A percentile compares a stretch with the other conserved stretches of the same genome.
phyloP scores from a whole-genome alignment of 352 stramenopile species.

The Phytophthora nicotianae region DNA sequence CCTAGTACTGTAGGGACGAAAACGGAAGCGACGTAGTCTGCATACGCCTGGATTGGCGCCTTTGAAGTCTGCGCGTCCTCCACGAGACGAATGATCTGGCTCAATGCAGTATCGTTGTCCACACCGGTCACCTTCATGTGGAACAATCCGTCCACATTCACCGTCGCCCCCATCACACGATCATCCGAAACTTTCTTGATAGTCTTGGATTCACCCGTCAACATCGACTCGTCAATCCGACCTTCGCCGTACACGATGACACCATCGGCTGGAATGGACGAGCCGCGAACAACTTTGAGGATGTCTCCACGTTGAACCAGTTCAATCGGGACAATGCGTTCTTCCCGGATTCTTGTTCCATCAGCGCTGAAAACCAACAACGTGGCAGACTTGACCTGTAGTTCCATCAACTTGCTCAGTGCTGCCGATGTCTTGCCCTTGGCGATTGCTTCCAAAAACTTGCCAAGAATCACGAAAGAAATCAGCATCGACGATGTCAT shows the following conservation, averaged over 20 bases:
- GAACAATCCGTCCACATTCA: constrained; percentile 92
- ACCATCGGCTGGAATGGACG: constrained; percentile 93
- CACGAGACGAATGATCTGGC: constrained; percentile 98
- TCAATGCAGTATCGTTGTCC: constrained; percentile 93
- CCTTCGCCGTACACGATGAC: constrained; percentile 91
- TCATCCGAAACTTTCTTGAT: constrained; percentile 92
- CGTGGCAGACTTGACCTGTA: constrained; percentile 95
- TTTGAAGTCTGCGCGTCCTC: constrained; percentile 98
- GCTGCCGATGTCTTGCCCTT: constrained; percentile 95
- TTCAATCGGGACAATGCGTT: constrained; percentile 84
- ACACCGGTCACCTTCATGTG: constrained; percentile 94
- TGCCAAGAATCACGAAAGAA: constrained; percentile 98
- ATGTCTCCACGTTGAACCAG: constrained; percentile 93
- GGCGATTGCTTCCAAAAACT: constrained; percentile 95
- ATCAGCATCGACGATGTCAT: constrained; percentile 99
- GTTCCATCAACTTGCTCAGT: constrained; percentile 95
- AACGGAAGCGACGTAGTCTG: constrained; percentile 94
- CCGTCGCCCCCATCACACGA: constrained; percentile 89
- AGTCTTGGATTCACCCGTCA: constrained; percentile 95
- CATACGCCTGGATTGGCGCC: constrained; percentile 97
- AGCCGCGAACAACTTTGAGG: constrained; percentile 93
- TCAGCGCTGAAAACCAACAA: constrained; percentile 86
- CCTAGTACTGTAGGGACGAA: constrained; percentile 96
- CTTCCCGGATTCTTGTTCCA: constrained; percentile 60
- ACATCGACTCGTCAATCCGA: constrained; percentile 94